Evolutionary conservation across 1,284 basidiomycete genomes (phyloP).

Genomic region (Mycosarcoma maydis): DNA sequence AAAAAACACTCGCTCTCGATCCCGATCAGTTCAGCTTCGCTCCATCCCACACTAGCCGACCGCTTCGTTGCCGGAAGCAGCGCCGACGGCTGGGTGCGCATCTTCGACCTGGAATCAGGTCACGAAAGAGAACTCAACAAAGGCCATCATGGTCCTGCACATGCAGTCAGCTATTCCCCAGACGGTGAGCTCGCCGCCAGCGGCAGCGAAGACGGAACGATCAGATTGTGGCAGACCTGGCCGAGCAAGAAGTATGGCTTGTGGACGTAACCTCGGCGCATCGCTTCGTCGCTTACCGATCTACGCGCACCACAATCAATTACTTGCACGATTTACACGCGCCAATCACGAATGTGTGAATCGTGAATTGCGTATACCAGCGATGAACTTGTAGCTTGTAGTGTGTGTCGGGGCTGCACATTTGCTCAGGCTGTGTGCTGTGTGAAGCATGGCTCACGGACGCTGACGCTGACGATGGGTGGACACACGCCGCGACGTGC

Average conservation of each 20-base stretch:
- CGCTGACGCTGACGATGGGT: no score
- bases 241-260: slow-evolving; percentile 92
- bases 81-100: slow-evolving; percentile 93
- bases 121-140: slow-evolving; percentile 90
- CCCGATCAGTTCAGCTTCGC: slow-evolving; percentile 86
- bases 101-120: slow-evolving; percentile 86
- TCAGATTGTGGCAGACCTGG: slow-evolving; percentile 93
- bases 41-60: slow-evolving; percentile 87
- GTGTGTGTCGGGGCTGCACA: no score
- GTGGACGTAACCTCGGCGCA: slow-evolving; percentile 76
- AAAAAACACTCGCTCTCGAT: slow-evolving; percentile 50
- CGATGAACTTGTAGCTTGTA: no score
- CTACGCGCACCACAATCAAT: no score
- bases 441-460: no score
- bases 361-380: no score
- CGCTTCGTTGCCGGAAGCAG: slow-evolving; percentile 91
- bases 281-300: no score
- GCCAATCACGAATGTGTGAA: no score
- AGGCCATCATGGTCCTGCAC: slow-evolving; percentile 96
- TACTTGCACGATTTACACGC: no score
- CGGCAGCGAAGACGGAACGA: slow-evolving; percentile 85
- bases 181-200: slow-evolving; percentile 99
- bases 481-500: no score
- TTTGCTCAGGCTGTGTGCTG: no score
- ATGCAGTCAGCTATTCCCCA: slow-evolving; percentile 90